These are phyloP conservation scores for Tricholoma saponaceum DNA, from an alignment of 768 basidiomycete genomes.

Conservation along the genomic window DNA sequence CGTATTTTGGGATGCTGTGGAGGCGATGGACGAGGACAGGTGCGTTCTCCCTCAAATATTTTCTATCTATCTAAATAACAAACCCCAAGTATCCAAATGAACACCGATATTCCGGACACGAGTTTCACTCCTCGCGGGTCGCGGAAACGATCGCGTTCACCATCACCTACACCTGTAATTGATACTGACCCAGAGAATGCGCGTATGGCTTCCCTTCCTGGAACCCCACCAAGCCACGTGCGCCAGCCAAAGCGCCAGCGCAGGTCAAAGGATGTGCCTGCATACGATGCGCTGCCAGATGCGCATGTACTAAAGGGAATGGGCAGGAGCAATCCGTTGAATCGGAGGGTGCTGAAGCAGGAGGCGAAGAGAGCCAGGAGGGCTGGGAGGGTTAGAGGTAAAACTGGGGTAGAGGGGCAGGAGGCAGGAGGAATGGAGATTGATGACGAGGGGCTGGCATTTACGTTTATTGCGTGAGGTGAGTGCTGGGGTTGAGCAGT, in stretches of 20 bases:
- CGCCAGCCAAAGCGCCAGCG: slow-evolving; percentile 60
- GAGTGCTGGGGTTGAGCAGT: not conserved
- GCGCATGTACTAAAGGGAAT: slow-evolving; percentile 41
- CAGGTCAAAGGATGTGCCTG: slow-evolving; percentile 48
- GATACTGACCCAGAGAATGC: slow-evolving; percentile 8
- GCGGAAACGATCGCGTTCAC: slow-evolving; percentile 36
- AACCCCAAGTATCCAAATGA: slow-evolving; percentile 26
- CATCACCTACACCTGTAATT: slow-evolving; percentile 30
- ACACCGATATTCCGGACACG: slow-evolving; percentile 25
- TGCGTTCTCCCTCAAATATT: slow-evolving; percentile 17
- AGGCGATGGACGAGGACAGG: slow-evolving; percentile 40
- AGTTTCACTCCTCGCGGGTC: slow-evolving; percentile 23
- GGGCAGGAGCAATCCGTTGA: slow-evolving; percentile 56
- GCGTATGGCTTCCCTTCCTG: slow-evolving; percentile 12
- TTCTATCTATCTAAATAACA: not conserved
- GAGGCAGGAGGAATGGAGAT: slow-evolving; percentile 38
- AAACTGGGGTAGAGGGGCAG: slow-evolving; percentile 6
- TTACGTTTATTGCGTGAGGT: slow-evolving; percentile 39
- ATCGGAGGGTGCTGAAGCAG: slow-evolving; percentile 54
- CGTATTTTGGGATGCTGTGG: slow-evolving; percentile 38
- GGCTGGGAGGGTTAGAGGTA: slow-evolving; percentile 33
- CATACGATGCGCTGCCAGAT: slow-evolving; percentile 49
- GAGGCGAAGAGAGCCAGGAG: slow-evolving; percentile 62
- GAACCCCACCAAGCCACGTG: slow-evolving; percentile 18
- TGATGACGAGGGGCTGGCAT: slow-evolving; percentile 41